Base-by-base conservation (phyloP, 345 rosid genomes). In the Sonneratia alba region DNA sequence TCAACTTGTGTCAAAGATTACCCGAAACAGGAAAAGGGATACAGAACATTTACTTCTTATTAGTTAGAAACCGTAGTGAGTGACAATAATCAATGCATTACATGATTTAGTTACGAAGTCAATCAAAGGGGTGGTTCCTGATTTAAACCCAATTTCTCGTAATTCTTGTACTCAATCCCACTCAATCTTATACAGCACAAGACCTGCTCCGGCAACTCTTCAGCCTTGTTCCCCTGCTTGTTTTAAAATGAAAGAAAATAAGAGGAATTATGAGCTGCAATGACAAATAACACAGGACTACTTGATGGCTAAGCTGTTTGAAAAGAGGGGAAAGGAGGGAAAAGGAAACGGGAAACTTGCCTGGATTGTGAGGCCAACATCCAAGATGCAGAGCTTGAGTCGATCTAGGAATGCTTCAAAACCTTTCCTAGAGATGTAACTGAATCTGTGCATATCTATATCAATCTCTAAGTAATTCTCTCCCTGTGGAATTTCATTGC, bases 341-440 rank as follows among this genome's bases (percentile, higher is more conserved):
- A 67, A 57, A 34, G 43, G 4, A 48, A 14, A 6, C 7, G 53
- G 24, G 38, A 37, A 38, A 72, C 77, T 71, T 81, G 81, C 96
- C 97, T 94, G 98, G 77, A 91, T 91, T 34, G 97, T 94, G 73
- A 94, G 88, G 80, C 97, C 98, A 82, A 94, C 91, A 66, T 91
- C 97, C 79, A 91, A 81, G 80, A 85, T 72, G 62, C 96, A 90
- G 22, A 68, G 75, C 89, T 87, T 91, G 68, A 94, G 85, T 77
- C 91, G 84, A 76, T 88, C 87, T 67, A 89, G 85, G 78, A 94
- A 88, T 71, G 91, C 78, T 84, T 87, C 97, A 72, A 94, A 86
- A 38, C 98, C 98, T 83, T 90, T 94, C 77, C 97, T 81, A 48
- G 98, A 87, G 57, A 95, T 87, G 80, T 87, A 95, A 83, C 97